phyloP scores from a whole-genome alignment of 345 rosid genomes.

The Noccaea bulbosa region DNA sequence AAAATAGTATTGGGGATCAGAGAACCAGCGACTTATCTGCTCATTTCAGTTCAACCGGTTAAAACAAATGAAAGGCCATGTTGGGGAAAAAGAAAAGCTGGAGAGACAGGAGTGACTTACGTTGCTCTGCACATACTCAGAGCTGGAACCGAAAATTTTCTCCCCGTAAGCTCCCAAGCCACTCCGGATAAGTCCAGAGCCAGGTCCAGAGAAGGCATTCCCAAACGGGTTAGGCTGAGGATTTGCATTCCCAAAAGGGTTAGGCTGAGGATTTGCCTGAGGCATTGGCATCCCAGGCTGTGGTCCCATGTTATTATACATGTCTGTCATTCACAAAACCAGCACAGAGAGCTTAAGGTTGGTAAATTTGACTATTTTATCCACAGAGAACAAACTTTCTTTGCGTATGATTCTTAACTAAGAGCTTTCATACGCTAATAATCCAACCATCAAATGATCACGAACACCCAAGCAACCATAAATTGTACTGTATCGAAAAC shows the following conservation, averaged over 20 bases:
- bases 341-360: conserved; percentile 9
- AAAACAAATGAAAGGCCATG: background rate
- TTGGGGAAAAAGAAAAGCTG: background rate
- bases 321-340: conserved; percentile 49
- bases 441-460: conserved; percentile 17
- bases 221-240: conserved; percentile 89
- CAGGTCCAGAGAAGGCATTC: conserved; percentile 88
- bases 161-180: conserved; percentile 97
- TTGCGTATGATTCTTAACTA: no score
- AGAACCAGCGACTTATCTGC: conserved; percentile 89
- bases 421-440: background rate
- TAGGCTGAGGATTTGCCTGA: conserved; percentile 69
- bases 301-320: conserved; percentile 74
- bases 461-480: background rate
- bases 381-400: background rate
- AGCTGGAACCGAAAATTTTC: conserved; percentile 86
- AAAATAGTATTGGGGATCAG: conserved; percentile 96
- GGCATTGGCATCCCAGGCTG: conserved; percentile 78
- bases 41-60: conserved; percentile 18
- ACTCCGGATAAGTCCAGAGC: conserved; percentile 86
- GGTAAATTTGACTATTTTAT: background rate
- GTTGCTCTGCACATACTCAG: conserved; percentile 98
- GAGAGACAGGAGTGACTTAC: conserved; percentile 54
- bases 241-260: conserved; percentile 80
- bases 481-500: no score